Percentiles rank a stretch among this genome's conserved stretches.
Conservation (phyloP, 2,329 filamentous ascomycete genomes). For the Emmonsiellopsis sp. region DNA sequence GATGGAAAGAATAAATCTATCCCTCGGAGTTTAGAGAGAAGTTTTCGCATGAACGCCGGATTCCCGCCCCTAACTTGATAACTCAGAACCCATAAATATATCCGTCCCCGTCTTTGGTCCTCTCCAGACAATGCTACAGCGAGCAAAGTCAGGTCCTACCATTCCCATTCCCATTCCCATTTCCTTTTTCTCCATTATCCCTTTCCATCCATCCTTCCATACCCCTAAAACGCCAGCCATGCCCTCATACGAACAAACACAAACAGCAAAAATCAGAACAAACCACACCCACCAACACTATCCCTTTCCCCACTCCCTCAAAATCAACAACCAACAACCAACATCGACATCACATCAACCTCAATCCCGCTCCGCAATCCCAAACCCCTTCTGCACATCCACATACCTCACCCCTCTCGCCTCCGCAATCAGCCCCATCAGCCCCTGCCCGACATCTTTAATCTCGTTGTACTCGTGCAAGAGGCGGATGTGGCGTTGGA, state of each 20-base stretch:
- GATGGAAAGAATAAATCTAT: too few species aligned
- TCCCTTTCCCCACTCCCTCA: too few species aligned
- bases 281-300: background rate
- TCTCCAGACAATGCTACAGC: too few species aligned
- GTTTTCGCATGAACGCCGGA: too few species aligned
- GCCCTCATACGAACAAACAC: background rate
- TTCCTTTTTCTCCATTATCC: too few species aligned
- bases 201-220: too few species aligned
- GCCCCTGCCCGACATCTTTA: slow-evolving; percentile 55
- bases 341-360: background rate
- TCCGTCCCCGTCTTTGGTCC: too few species aligned
- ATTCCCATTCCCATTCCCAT: too few species aligned
- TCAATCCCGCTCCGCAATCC: slow-evolving; percentile 29
- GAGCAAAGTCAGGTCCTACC: too few species aligned
- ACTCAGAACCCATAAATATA: too few species aligned
- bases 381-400: slow-evolving; percentile 33
- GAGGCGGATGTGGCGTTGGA: slow-evolving; percentile 54
- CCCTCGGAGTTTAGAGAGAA: too few species aligned
- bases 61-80: too few species aligned
- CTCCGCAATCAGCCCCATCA: slow-evolving; percentile 60
- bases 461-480: slow-evolving; percentile 64
- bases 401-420: slow-evolving; percentile 46
- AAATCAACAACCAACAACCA: background rate
- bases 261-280: background rate
- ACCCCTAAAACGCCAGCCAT: background rate